Evolutionary conservation across 192 early-diverging fungal genomes (phyloP).

Genomic region (Coemansia pectinata): DNA sequence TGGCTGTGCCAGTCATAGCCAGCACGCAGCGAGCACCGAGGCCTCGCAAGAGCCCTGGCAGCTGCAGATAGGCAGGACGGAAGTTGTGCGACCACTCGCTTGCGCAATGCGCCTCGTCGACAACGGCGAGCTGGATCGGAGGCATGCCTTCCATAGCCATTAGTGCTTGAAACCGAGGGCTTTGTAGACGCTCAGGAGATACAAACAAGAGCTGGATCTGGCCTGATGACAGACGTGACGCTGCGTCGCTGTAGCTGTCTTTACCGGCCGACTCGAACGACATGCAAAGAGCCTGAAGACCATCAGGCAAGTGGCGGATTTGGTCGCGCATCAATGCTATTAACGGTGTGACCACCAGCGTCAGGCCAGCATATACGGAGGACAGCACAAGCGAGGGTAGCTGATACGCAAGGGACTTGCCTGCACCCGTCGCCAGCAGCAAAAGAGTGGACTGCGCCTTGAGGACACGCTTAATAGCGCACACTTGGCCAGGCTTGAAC

Average conservation of each 20-base stretch:
- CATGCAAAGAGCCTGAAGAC: conserved; percentile 64
- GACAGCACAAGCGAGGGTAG: conserved; percentile 68
- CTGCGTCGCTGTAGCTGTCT: conserved; percentile 12
- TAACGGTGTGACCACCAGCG: conserved; percentile 77
- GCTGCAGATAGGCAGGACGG: conserved; percentile 66
- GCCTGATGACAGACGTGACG: conserved; percentile 48
- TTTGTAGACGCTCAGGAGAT: conserved; percentile 70
- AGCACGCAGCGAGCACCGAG: conserved; percentile 61
- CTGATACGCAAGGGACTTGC: conserved; percentile 82
- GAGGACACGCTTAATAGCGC: conserved; percentile 54
- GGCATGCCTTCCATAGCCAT: conserved; percentile 56
- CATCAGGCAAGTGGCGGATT: conserved; percentile 62
- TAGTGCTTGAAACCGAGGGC: conserved; percentile 60
- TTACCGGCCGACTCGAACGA: conserved; percentile 46
- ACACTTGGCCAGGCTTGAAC: conserved; percentile 53
- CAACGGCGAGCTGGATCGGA: conserved; percentile 61
- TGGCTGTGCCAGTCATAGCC: conserved; percentile 76
- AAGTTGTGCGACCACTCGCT: conserved; percentile 90
- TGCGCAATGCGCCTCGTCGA: conserved; percentile 85
- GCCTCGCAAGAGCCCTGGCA: conserved; percentile 55
- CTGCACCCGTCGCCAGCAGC: conserved; percentile 62
- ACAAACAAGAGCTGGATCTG: conserved; percentile 71
- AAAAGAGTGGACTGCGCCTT: conserved; percentile 53
- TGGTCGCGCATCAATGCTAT: conserved; percentile 88
- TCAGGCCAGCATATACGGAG: conserved; percentile 39